A percentile compares a stretch with the other conserved stretches of the same genome.
These are phyloP conservation scores for Prunus campanulata DNA, from an alignment of 306 rosid species.

Conservation along the genomic window DNA sequence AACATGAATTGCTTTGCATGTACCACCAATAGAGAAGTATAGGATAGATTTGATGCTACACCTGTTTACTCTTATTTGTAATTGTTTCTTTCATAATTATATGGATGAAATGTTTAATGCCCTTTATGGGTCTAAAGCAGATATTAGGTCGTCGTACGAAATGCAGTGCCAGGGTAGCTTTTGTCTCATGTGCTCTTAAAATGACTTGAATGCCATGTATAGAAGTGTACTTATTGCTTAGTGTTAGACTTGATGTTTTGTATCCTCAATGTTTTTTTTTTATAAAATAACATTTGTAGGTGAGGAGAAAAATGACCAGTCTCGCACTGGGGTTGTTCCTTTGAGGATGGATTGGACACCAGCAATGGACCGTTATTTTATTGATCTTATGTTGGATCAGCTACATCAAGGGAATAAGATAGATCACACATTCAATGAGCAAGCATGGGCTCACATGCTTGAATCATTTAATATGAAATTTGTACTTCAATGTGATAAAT, in stretches of 20 bases:
- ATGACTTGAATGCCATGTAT: background rate
- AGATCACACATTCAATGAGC: constrained; percentile 46
- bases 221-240: background rate
- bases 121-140: too few relatives aligned
- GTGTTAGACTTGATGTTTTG: background rate
- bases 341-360: constrained; percentile 53
- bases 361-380: constrained; percentile 42
- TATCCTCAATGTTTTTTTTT: constrained; percentile 12
- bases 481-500: constrained; percentile 46
- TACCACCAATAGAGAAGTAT: background rate
- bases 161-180: too few relatives aligned
- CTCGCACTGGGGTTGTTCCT: constrained; percentile 22
- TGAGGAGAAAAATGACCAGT: constrained; percentile 25
- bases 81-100: too few relatives aligned
- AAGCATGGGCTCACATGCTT: constrained; percentile 55
- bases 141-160: too few relatives aligned
- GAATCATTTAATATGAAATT: constrained; percentile 37
- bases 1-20: too few relatives aligned
- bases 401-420: constrained; percentile 41
- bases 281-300: constrained; percentile 32
- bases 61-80: background rate
- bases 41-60: background rate
- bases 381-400: constrained; percentile 60
- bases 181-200: too few relatives aligned
- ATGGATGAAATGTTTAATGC: too few relatives aligned